These are phyloP conservation scores for Acidiella bohemica DNA, from an alignment of 495 filamentous ascomycete species.

Conservation along the genomic window DNA sequence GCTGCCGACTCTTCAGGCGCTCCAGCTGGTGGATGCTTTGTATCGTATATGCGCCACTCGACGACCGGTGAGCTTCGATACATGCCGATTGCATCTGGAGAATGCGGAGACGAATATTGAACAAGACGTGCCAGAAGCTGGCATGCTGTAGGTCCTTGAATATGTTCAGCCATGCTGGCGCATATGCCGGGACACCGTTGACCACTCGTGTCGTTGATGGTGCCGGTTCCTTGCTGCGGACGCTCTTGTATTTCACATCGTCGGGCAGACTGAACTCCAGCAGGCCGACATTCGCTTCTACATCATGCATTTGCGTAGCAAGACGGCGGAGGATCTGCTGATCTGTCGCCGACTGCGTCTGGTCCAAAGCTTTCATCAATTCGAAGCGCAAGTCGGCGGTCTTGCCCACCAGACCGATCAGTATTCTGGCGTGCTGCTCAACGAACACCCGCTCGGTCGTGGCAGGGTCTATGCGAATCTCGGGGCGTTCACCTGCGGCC, in stretches of 20 bases:
- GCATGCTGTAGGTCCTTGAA: constrained; percentile 1
- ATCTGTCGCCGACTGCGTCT: no score
- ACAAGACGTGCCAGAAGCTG: constrained; percentile 1
- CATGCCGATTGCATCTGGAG: background rate
- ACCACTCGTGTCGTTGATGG: background rate
- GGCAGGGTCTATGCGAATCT: background rate
- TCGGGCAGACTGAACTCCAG: no score
- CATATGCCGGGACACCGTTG: background rate
- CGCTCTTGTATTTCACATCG: background rate
- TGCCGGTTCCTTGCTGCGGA: background rate
- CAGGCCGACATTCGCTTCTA: no score
- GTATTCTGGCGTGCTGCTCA: background rate
- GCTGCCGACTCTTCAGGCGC: background rate
- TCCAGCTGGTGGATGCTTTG: background rate
- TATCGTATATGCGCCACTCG: no score
- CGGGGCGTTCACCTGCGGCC: background rate
- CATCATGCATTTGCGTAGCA: no score
- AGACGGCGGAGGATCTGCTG: no score
- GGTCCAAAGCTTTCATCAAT: no score
- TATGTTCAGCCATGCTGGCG: background rate
- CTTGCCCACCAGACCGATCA: no score
- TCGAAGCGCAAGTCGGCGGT: no score
- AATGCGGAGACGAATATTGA: background rate
- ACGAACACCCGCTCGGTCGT: background rate
- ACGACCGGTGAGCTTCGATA: no score